Conservation (phyloP, 2,329 filamentous ascomycete species). For the Xylariaceae sp. region DNA sequence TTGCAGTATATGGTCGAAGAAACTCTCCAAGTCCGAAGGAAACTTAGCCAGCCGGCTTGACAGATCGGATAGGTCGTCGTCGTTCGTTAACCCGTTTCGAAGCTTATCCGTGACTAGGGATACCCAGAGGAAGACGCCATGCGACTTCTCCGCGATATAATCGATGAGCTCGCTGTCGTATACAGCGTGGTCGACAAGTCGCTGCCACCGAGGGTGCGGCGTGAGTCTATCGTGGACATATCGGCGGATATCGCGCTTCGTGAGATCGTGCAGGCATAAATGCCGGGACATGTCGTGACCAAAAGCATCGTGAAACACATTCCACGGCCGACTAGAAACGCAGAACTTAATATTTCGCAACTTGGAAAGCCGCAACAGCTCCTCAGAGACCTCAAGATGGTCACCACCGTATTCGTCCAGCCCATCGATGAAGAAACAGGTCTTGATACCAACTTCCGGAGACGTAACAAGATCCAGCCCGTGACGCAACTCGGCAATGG, state of each 20-base stretch:
- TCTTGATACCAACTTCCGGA: slow-evolving; percentile 2
- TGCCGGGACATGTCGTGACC: slow-evolving; percentile 14
- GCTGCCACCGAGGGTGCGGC: slow-evolving; percentile 19
- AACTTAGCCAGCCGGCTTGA: slow-evolving; percentile 4
- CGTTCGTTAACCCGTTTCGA: slow-evolving; percentile 11
- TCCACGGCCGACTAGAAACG: slow-evolving; percentile 31
- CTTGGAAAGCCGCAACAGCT: slow-evolving; percentile 7
- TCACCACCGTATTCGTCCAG: slow-evolving; percentile 33
- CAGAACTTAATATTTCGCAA: slow-evolving; percentile 25
- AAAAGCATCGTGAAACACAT: slow-evolving; percentile 30
- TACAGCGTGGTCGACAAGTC: neutral
- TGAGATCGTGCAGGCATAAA: slow-evolving; percentile 27
- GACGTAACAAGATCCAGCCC: slow-evolving; percentile 1
- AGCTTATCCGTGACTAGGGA: slow-evolving; percentile 7
- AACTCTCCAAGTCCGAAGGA: slow-evolving; percentile 13
- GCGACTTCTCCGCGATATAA: slow-evolving; percentile 7
- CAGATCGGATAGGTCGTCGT: slow-evolving; percentile 12
- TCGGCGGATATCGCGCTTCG: slow-evolving; percentile 24
- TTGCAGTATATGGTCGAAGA: slow-evolving; percentile 14
- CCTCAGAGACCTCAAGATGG: slow-evolving; percentile 23
- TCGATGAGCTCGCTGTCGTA: slow-evolving; percentile 9
- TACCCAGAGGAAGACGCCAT: slow-evolving; percentile 18
- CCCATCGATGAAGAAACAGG: slow-evolving; percentile 37
- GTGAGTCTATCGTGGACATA: slow-evolving; percentile 21
- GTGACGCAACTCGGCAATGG: slow-evolving; percentile 3